phyloP scores from a whole-genome alignment of 1,284 basidiomycete genomes.

The Gyrodon tennesseensis region DNA sequence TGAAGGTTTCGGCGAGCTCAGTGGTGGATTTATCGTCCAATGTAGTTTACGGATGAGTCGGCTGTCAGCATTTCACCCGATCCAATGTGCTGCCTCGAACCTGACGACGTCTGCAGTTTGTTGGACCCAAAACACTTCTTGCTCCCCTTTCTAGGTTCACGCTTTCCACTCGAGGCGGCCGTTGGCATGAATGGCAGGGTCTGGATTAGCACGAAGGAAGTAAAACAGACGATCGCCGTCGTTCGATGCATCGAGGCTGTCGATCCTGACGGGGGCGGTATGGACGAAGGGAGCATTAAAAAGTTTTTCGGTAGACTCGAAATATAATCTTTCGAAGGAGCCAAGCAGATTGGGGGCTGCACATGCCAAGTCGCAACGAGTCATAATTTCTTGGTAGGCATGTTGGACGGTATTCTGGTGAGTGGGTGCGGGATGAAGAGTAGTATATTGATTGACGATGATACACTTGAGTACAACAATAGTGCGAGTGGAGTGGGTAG shows the following conservation, averaged over 20 bases:
- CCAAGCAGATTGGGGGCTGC: neutral
- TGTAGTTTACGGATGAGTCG: conserved; percentile 78
- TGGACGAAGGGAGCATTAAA: conserved; percentile 56
- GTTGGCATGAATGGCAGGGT: conserved; percentile 81
- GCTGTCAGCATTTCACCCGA: conserved; percentile 54
- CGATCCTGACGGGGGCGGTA: conserved; percentile 65
- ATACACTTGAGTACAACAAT: conserved; percentile 19
- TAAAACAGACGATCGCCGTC: conserved; percentile 65
- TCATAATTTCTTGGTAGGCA: neutral
- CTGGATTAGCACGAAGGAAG: conserved; percentile 72
- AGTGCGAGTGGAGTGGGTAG: conserved; percentile 8
- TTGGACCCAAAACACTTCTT: conserved; percentile 74
- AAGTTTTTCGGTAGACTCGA: conserved; percentile 59
- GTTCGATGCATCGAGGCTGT: conserved; percentile 69
- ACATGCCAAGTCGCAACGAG: neutral
- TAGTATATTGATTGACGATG: conserved; percentile 6
- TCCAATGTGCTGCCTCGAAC: conserved; percentile 8
- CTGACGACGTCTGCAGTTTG: conserved; percentile 53
- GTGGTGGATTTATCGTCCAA: conserved; percentile 71
- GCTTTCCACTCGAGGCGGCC: conserved; percentile 74
- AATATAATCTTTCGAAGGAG: conserved; percentile 43
- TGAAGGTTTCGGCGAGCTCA: conserved; percentile 81
- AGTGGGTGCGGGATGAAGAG: neutral
- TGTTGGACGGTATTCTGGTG: neutral
- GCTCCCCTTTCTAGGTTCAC: conserved; percentile 67